Conservation (phyloP, 768 basidiomycete species). For the Boletellus ananiceps region DNA sequence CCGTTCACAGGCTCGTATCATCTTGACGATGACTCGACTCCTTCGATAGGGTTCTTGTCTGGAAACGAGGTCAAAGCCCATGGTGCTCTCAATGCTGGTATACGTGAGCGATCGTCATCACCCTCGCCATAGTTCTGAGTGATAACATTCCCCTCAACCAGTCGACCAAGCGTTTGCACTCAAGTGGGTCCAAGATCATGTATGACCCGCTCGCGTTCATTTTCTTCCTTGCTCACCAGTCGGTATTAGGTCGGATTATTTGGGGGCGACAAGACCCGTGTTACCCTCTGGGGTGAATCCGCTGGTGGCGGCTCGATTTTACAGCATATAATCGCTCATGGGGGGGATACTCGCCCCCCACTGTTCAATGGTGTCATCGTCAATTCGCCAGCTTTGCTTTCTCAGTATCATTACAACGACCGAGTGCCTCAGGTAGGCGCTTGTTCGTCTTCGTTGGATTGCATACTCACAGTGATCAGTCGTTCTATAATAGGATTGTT, state of each 20-base stretch:
- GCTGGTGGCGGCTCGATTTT: slow-evolving; percentile 34
- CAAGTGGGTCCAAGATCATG: slow-evolving; percentile 34
- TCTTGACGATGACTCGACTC: not conserved
- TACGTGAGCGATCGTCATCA: slow-evolving; percentile 21
- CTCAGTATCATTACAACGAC: slow-evolving; percentile 34
- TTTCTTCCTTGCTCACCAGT: not conserved
- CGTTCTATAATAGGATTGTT: slow-evolving; percentile 13
- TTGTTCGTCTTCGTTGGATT: not conserved
- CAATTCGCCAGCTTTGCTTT: slow-evolving; percentile 29
- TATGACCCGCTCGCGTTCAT: slow-evolving; percentile 5
- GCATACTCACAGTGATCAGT: slow-evolving; percentile 8
- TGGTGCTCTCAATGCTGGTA: slow-evolving; percentile 34
- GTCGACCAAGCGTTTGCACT: slow-evolving; percentile 36
- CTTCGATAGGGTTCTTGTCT: slow-evolving; percentile 29
- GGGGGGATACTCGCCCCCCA: slow-evolving; percentile 31
- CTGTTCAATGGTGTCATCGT: slow-evolving; percentile 32
- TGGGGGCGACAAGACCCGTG: slow-evolving; percentile 30
- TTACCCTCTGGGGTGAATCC: slow-evolving; percentile 37
- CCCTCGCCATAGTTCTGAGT: not conserved
- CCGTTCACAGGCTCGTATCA: not conserved
- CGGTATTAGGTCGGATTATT: slow-evolving; percentile 27
- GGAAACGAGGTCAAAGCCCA: slow-evolving; percentile 26
- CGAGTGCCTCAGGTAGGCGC: slow-evolving; percentile 25
- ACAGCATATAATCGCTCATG: slow-evolving; percentile 31
- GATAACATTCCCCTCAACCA: slow-evolving; percentile 2